phyloP scores from a whole-genome alignment of 1,139 yeast species.

The Magnusiomyces magnusii region DNA sequence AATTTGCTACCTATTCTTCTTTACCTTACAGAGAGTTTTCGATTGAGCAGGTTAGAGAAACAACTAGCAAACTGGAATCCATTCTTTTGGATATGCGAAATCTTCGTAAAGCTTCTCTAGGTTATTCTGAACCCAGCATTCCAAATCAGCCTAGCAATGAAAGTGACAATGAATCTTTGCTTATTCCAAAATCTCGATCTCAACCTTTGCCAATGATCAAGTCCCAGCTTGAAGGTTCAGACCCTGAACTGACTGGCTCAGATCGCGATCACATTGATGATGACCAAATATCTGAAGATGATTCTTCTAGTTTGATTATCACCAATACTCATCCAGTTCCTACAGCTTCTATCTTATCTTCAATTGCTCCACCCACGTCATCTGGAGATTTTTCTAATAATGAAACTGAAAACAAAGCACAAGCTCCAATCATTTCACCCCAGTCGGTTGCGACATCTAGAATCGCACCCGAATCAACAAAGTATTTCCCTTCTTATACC shows the following conservation, averaged over 20 bases:
- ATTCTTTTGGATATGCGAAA: slow-evolving; percentile 22
- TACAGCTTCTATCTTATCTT: background rate
- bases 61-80: slow-evolving; percentile 22
- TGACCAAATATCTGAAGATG: background rate
- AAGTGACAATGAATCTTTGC: background rate
- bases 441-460: background rate
- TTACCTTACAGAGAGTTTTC: background rate
- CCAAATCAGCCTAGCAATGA: background rate
- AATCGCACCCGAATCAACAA: background rate
- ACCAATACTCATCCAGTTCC: background rate
- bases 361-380: background rate
- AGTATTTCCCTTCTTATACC: background rate
- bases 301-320: background rate
- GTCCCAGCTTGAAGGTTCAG: background rate
- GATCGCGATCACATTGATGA: no score
- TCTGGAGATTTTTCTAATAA: background rate
- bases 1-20: background rate
- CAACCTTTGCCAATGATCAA: background rate
- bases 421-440: background rate
- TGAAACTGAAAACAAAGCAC: background rate
- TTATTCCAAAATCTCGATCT: background rate
- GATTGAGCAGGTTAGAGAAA: slow-evolving; percentile 21
- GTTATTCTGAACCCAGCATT: background rate
- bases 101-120: slow-evolving; percentile 20
- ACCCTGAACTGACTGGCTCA: no score